These are phyloP conservation scores for Trypanosoma avium DNA, from an alignment of 208 protist species.

Conservation along the genomic window DNA sequence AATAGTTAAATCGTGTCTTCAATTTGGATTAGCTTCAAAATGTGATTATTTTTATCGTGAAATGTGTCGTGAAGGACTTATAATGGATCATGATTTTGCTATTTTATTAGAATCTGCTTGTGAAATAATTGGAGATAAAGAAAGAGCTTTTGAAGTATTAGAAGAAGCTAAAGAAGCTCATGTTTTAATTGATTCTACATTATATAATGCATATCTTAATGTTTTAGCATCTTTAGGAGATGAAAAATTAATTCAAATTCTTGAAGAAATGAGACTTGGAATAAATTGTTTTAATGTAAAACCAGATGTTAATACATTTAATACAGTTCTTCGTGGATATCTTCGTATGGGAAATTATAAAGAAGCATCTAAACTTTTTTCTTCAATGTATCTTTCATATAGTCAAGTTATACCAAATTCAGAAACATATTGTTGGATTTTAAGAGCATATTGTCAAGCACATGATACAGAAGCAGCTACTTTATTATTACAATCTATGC, in stretches of 20 bases:
- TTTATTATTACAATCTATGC: slow-evolving; percentile 36
- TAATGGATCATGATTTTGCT: slow-evolving; percentile 38
- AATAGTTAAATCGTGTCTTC: slow-evolving; percentile 53
- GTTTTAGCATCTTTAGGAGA: slow-evolving; percentile 68
- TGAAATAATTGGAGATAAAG: slow-evolving; percentile 31
- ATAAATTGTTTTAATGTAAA: slow-evolving; percentile 61
- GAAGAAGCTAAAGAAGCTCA: slow-evolving; percentile 34
- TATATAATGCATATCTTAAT: slow-evolving; percentile 79
- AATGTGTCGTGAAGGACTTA: slow-evolving; percentile 34
- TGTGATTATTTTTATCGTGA: slow-evolving; percentile 52
- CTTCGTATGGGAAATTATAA: slow-evolving; percentile 28
- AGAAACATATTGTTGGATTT: slow-evolving; percentile 70
- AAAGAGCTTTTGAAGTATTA: slow-evolving; percentile 59
- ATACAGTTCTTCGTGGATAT: slow-evolving; percentile 54
- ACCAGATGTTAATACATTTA: slow-evolving; percentile 76
- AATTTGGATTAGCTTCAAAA: slow-evolving; percentile 35
- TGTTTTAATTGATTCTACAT: slow-evolving; percentile 43
- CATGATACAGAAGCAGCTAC: slow-evolving; percentile 35
- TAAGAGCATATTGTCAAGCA: slow-evolving; percentile 39
- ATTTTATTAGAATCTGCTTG: slow-evolving; percentile 67
- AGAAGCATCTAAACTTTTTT: slow-evolving; percentile 28
- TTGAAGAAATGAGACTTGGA: slow-evolving; percentile 71
- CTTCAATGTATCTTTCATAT: slow-evolving; percentile 31
- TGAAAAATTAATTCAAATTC: slow-evolving; percentile 33
- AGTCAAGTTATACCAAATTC: slow-evolving; percentile 52